These are phyloP conservation scores for Coprinopsis marcescibilis DNA, from an alignment of 768 basidiomycete genomes.

Conservation along the genomic window DNA sequence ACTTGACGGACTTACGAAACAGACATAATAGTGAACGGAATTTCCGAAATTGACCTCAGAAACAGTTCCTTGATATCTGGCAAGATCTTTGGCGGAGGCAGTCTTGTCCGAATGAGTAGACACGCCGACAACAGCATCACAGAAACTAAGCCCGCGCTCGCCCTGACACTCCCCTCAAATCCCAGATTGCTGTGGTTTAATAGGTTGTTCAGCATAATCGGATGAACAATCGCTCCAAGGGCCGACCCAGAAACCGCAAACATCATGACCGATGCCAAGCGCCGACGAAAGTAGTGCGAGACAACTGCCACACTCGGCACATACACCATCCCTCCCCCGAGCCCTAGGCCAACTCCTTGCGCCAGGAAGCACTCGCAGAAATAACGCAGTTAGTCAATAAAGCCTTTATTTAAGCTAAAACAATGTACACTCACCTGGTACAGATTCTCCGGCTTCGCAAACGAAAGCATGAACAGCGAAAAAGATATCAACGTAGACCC, in stretches of 20 bases:
- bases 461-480: conserved; percentile 28
- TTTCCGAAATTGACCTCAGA: conserved; percentile 4
- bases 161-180: conserved; percentile 14
- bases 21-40: conserved; percentile 5
- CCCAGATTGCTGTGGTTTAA: conserved; percentile 14
- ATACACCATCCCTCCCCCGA: conserved; percentile 38
- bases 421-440: conserved; percentile 22
- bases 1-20: conserved; percentile 8
- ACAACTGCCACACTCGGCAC: conserved; percentile 39
- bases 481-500: conserved; percentile 23
- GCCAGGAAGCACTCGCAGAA: conserved; percentile 33
- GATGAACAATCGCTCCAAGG: conserved; percentile 33
- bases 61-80: conserved; percentile 4
- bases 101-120: conserved; percentile 8
- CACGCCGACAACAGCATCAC: conserved; percentile 14
- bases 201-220: conserved; percentile 49
- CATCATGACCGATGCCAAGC: conserved; percentile 41
- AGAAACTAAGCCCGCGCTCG: conserved; percentile 16
- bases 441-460: conserved; percentile 22
- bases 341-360: conserved; percentile 44
- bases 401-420: not conserved
- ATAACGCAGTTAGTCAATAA: too few relatives aligned
- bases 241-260: conserved; percentile 21
- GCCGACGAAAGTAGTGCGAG: conserved; percentile 38
- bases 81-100: conserved; percentile 4